Percentiles rank a stretch among this genome's conserved stretches.
Evolutionary conservation across 495 filamentous ascomycete genomes (phyloP).

Genomic region (Aspergillus ostianus): DNA sequence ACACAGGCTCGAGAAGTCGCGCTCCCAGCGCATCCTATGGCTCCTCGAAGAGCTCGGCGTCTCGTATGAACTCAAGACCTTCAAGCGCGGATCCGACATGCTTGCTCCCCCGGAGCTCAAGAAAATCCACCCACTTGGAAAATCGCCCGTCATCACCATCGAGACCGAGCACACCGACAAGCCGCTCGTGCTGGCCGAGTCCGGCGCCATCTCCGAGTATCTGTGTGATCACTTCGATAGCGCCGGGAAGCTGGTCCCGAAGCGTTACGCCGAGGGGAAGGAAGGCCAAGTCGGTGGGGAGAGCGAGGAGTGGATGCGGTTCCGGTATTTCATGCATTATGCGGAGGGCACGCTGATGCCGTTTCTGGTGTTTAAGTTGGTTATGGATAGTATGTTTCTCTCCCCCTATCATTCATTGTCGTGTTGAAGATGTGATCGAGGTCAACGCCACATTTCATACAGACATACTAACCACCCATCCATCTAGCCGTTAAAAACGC

Average conservation of each 20-base stretch:
- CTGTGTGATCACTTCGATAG: constrained; percentile 68
- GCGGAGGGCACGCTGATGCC: constrained; percentile 78
- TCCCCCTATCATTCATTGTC: not conserved
- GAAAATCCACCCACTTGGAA: constrained; percentile 80
- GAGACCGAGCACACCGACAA: constrained; percentile 41
- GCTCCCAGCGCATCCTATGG: constrained; percentile 84
- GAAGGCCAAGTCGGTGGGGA: constrained; percentile 62
- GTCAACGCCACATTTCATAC: not conserved
- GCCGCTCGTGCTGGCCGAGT: constrained; percentile 74
- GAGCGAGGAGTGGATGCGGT: constrained; percentile 72
- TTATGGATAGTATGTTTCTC: constrained; percentile 53
- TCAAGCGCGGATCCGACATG: constrained; percentile 59
- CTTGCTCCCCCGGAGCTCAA: constrained; percentile 71
- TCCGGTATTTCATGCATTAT: constrained; percentile 80
- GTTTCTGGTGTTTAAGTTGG: constrained; percentile 56
- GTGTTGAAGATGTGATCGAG: not conserved
- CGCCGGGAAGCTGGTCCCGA: constrained; percentile 55
- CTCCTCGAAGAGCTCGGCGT: constrained; percentile 82
- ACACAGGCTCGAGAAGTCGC: constrained; percentile 45
- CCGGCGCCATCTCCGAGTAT: constrained; percentile 76
- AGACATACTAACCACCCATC: constrained; percentile 1
- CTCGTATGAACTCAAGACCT: constrained; percentile 72
- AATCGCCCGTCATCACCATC: constrained; percentile 72
- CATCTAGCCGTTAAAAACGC: constrained; percentile 56
- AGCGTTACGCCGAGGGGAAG: constrained; percentile 51